Evolutionary conservation across 2,329 filamentous ascomycete species (phyloP), one percentile per base, ranked within the genome.

Genomic region (Penicillium sp.): DNA sequence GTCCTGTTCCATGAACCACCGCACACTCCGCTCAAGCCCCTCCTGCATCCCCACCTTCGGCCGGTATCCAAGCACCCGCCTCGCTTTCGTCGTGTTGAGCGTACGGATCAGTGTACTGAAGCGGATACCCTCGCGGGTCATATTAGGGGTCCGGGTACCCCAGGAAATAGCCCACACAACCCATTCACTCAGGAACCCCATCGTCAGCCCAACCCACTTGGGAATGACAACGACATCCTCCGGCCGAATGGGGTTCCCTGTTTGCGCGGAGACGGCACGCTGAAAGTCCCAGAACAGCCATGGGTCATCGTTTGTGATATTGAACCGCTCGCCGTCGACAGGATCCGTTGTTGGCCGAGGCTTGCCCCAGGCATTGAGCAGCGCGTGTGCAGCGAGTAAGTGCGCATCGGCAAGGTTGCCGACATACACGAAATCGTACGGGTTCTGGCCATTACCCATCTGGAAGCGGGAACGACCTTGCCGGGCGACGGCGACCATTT

Each of bases 221-320:
- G 53, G 59, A 6, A 61, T 61, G 1, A 57, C 53, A 4, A 61
- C 47, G 17, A 61, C 38, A 19, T 61, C 53, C 35, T 57, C 51
- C 13, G 21, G 21, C 19, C 23, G 31, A 8, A 61, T 15, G 1
- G 47, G 59, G 26, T 38, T 41, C 2, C 59, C 53, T 4, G 31
- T 11, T 7, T 44, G 30, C 3, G 35, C 9, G 1, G 59, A 19
- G 7, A 61, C 51, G 6, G 35, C 53, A 2, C 59, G 47, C 47
- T 61, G 59, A 29, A 61, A 61, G 26, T 61, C 59, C 59, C 59
- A 61, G 13, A 61, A 61, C 8, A 61, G 41, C 59, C 59, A 61
- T 4, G 53, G 59, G 1, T 61, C 59, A 9, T 49, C 53, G 26
- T 61, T 61, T 1, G 35, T 56, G 23, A 61, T 26, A 41, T 61